A percentile compares a stretch with the other conserved stretches of the same genome.
Conservation (phyloP, 768 basidiomycete genomes). For the Lactifluus piperatus region DNA sequence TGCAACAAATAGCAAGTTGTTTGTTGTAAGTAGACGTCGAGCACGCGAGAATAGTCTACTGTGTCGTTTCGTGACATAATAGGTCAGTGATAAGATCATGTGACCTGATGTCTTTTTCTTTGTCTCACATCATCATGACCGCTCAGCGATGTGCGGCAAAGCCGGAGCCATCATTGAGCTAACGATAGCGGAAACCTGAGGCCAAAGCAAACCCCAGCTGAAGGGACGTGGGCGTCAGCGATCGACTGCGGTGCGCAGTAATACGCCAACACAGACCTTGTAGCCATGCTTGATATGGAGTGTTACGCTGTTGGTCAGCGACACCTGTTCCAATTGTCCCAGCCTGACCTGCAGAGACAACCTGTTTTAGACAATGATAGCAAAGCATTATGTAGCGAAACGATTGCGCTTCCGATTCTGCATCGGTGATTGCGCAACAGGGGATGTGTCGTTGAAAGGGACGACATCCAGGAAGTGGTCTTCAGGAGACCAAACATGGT, state of each 20-base stretch:
- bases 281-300: constrained; percentile 10
- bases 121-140: no score
- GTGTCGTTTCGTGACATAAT: no score
- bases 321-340: not conserved
- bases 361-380: not conserved
- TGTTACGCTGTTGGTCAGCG: not conserved
- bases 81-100: no score
- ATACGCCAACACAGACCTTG: constrained; percentile 1
- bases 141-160: constrained; percentile 44
- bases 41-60: no score
- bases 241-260: not conserved
- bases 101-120: no score
- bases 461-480: no score
- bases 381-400: not conserved
- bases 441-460: constrained; percentile 16
- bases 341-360: constrained; percentile 8
- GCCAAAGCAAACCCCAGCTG: constrained; percentile 6
- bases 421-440: not conserved
- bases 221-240: not conserved
- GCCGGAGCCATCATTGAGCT: constrained; percentile 69
- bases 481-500: no score
- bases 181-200: constrained; percentile 32
- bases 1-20: constrained; percentile 49
- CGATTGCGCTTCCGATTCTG: constrained; percentile 5
- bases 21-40: no score